phyloP scores from a whole-genome alignment of 2,329 filamentous ascomycete species.

The Arthroderma sp. region DNA sequence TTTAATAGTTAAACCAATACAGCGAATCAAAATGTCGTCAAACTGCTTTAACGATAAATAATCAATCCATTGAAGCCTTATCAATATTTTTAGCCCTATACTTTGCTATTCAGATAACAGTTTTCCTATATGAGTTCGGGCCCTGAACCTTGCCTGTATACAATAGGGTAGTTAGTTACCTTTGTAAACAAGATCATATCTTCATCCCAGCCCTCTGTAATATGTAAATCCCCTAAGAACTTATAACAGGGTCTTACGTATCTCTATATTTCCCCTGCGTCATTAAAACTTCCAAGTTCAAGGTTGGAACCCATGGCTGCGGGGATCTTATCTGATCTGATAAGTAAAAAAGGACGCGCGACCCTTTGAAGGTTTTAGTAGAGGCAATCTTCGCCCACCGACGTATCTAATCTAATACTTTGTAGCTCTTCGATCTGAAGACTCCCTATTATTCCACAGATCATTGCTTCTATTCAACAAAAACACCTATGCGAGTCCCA shows the following conservation, averaged over 20 bases:
- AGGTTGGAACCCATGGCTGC: neutral
- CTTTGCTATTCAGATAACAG: too few species aligned
- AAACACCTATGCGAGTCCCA: neutral
- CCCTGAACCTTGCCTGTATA: too few species aligned
- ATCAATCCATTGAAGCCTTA: too few species aligned
- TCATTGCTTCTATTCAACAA: neutral
- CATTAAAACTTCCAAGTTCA: too few species aligned
- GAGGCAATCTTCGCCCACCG: neutral
- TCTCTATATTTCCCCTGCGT: too few species aligned
- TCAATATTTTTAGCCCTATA: too few species aligned
- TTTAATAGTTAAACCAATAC: neutral
- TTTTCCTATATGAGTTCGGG: too few species aligned
- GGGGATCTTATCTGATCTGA: constrained; percentile 1
- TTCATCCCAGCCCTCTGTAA: too few species aligned
- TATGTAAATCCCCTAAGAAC: too few species aligned
- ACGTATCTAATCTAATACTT: neutral
- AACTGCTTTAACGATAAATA: neutral
- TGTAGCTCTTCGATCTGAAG: neutral
- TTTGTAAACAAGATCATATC: too few species aligned
- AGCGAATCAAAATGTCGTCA: neutral
- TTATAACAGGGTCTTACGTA: too few species aligned
- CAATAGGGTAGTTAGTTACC: too few species aligned
- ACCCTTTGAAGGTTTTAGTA: neutral
- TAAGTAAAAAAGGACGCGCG: neutral
- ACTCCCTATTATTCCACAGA: neutral